Evolutionary conservation across 495 filamentous ascomycete genomes (phyloP).

Genomic region (Aspergillus hancockii): DNA sequence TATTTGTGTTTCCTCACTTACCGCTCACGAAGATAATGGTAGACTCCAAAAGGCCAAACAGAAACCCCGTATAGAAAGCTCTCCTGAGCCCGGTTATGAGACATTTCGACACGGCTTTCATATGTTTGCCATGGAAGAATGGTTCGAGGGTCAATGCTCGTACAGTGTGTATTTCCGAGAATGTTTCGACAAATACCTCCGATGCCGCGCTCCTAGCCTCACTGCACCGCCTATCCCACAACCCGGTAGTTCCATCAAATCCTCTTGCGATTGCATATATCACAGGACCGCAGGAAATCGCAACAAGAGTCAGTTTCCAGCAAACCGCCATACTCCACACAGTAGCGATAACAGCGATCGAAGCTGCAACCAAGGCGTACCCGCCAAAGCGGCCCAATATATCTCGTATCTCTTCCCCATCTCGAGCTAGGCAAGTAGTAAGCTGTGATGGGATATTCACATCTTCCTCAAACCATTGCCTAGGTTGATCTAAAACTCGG

Average conservation of each 20-base stretch:
- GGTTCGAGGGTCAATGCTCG: slow-evolving; percentile 73
- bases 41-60: slow-evolving; percentile 77
- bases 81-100: slow-evolving; percentile 33
- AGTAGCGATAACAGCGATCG: slow-evolving; percentile 67
- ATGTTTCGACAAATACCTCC: slow-evolving; percentile 72
- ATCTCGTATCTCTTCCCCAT: slow-evolving; percentile 86
- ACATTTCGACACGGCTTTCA: slow-evolving; percentile 40
- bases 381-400: slow-evolving; percentile 77
- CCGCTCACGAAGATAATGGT: slow-evolving; percentile 68
- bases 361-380: slow-evolving; percentile 60
- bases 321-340: slow-evolving; percentile 72
- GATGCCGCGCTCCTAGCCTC: slow-evolving; percentile 54
- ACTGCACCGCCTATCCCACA: slow-evolving; percentile 72
- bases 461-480: slow-evolving; percentile 78
- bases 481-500: slow-evolving; percentile 76
- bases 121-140: slow-evolving; percentile 71
- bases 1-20: slow-evolving; percentile 13
- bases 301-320: slow-evolving; percentile 83
- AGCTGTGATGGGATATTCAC: slow-evolving; percentile 64
- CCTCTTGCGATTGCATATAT: slow-evolving; percentile 64
- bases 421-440: slow-evolving; percentile 71
- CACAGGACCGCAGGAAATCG: slow-evolving; percentile 65
- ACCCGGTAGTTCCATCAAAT: slow-evolving; percentile 60
- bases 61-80: slow-evolving; percentile 62
- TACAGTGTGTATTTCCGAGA: slow-evolving; percentile 81